These are phyloP conservation scores for Infundibulicybe gibba DNA, from an alignment of 768 basidiomycete genomes.

Conservation along the genomic window DNA sequence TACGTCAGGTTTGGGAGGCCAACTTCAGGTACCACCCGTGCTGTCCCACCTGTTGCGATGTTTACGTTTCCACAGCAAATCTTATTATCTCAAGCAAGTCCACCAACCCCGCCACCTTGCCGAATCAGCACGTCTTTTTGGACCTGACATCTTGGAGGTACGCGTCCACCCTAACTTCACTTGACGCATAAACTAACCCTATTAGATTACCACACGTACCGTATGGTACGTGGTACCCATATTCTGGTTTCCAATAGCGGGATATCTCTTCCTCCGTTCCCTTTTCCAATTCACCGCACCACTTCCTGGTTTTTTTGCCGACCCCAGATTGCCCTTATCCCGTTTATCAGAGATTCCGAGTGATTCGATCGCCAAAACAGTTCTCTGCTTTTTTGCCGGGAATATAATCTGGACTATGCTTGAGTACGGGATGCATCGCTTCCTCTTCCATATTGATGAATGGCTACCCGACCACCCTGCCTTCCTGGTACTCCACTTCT, in stretches of 20 bases:
- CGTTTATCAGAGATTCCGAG: slow-evolving; percentile 44
- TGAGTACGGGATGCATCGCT: slow-evolving; percentile 92
- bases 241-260: slow-evolving; percentile 86
- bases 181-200: neutral
- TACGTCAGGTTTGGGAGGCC: slow-evolving; percentile 83
- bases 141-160: slow-evolving; percentile 77
- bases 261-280: slow-evolving; percentile 80
- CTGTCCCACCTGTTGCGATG: too few species aligned
- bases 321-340: slow-evolving; percentile 53
- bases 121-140: slow-evolving; percentile 85
- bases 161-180: slow-evolving; percentile 12
- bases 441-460: slow-evolving; percentile 94
- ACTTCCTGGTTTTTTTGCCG: slow-evolving; percentile 56
- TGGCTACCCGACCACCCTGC: slow-evolving; percentile 78
- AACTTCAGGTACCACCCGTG: slow-evolving; percentile 67
- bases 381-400: slow-evolving; percentile 75
- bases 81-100: slow-evolving; percentile 93
- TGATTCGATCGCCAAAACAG: slow-evolving; percentile 48
- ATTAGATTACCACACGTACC: slow-evolving; percentile 76
- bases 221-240: slow-evolving; percentile 92
- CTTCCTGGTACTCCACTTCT: slow-evolving; percentile 85
- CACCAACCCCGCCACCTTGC: slow-evolving; percentile 91
- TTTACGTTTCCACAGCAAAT: slow-evolving; percentile 54
- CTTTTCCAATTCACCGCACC: slow-evolving; percentile 74
- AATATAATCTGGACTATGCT: slow-evolving; percentile 92